Evolutionary conservation across 495 filamentous ascomycete genomes (phyloP).

Genomic region (Xylaria nigripes): DNA sequence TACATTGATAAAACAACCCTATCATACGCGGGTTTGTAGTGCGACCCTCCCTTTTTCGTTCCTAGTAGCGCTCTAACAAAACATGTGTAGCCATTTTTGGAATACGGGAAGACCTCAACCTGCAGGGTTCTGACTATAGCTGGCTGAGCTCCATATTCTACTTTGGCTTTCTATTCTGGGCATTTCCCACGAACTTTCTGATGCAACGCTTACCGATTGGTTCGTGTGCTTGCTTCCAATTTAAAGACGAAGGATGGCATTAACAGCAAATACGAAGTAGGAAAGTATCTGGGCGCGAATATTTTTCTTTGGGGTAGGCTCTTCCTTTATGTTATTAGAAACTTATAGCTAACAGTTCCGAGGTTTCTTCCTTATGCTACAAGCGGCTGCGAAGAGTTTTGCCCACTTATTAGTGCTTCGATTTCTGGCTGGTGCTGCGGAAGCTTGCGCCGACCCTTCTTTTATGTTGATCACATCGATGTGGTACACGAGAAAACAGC

Average conservation of each 20-base stretch:
- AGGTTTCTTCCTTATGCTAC: slow-evolving; percentile 43
- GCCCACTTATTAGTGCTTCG: slow-evolving; percentile 45
- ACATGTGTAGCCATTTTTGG: slow-evolving; percentile 43
- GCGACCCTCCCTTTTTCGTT: background rate
- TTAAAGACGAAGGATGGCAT: background rate
- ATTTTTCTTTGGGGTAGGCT: slow-evolving; percentile 54
- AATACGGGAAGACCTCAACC: slow-evolving; percentile 39
- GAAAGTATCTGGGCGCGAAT: slow-evolving; percentile 50
- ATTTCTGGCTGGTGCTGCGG: slow-evolving; percentile 49
- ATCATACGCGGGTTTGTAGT: slow-evolving; percentile 11
- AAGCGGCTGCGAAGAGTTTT: slow-evolving; percentile 48
- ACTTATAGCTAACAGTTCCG: background rate
- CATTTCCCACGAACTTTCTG: slow-evolving; percentile 43
- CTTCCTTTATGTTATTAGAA: background rate
- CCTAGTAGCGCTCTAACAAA: slow-evolving; percentile 10
- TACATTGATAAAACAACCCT: slow-evolving; percentile 46
- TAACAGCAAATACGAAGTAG: slow-evolving; percentile 12
- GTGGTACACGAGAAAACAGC: slow-evolving; percentile 48
- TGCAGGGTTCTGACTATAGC: slow-evolving; percentile 49
- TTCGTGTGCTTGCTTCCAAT: slow-evolving; percentile 20
- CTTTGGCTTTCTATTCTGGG: slow-evolving; percentile 48
- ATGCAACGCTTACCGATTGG: slow-evolving; percentile 51
- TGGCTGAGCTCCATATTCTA: slow-evolving; percentile 56
- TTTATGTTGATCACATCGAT: slow-evolving; percentile 38
- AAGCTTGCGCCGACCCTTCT: slow-evolving; percentile 40